These are phyloP conservation scores for Penicillium argentinense DNA, from an alignment of 495 filamentous ascomycete species.

Conservation along the genomic window DNA sequence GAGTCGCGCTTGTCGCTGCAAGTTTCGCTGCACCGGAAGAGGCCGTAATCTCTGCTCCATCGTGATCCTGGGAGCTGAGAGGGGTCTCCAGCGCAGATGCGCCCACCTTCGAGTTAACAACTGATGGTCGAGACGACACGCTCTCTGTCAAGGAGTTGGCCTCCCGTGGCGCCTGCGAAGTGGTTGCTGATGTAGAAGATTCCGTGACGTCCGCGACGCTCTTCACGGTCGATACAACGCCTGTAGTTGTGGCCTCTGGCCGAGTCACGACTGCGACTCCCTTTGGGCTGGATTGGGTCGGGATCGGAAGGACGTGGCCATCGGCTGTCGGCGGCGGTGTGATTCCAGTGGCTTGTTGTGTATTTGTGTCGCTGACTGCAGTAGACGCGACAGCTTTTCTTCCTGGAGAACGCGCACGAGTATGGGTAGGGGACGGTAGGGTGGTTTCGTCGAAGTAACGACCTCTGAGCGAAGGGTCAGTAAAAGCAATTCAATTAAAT, in stretches of 20 bases:
- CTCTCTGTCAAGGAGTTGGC: slow-evolving; percentile 8
- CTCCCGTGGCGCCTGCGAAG: slow-evolving; percentile 12
- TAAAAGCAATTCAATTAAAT: slow-evolving; percentile 18
- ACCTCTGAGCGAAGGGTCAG: slow-evolving; percentile 55
- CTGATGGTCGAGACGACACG: slow-evolving; percentile 11
- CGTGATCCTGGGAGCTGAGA: slow-evolving; percentile 23
- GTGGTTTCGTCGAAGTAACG: slow-evolving; percentile 69
- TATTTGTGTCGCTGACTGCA: slow-evolving; percentile 15
- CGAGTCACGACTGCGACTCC: slow-evolving; percentile 6
- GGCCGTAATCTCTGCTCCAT: slow-evolving; percentile 13
- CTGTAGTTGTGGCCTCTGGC: slow-evolving; percentile 3
- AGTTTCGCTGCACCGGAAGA: slow-evolving; percentile 19
- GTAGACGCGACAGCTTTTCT: slow-evolving; percentile 26
- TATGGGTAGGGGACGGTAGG: slow-evolving; percentile 59
- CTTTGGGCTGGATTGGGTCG: slow-evolving; percentile 22
- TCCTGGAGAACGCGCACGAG: slow-evolving; percentile 27
- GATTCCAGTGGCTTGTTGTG: slow-evolving; percentile 16
- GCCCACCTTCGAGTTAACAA: slow-evolving; percentile 18
- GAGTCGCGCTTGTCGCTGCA: slow-evolving; percentile 11
- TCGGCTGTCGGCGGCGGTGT: slow-evolving; percentile 22
- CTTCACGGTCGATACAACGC: slow-evolving; percentile 6
- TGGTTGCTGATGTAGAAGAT: slow-evolving; percentile 12
- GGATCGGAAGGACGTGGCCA: slow-evolving; percentile 19
- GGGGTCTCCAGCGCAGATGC: slow-evolving; percentile 22
- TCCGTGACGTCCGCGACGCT: slow-evolving; percentile 8